Base-by-base conservation (phyloP, 768 basidiomycete genomes). In the Tylopilus intermedius region DNA sequence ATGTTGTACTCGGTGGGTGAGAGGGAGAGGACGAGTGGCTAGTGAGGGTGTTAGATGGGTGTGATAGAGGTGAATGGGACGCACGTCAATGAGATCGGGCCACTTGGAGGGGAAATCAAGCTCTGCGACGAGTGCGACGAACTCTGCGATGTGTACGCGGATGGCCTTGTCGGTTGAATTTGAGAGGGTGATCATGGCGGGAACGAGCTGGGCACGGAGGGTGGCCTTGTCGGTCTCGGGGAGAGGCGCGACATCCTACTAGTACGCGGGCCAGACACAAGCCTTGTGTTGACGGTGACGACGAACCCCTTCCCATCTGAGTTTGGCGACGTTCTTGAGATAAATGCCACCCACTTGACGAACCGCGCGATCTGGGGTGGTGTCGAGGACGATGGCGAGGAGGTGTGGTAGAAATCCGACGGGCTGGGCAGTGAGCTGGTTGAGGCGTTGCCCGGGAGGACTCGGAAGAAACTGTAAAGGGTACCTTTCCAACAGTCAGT, bases 71-170 rank as follows among this genome's bases (percentile, higher is more conserved):
- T 3, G 44, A 50, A 47, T 26, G 7, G 35, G 33, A 79, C 92
- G 66, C 68, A 96, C 94, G 73, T 93, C 88, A 61, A 96, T 84
- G 55, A 98, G 79, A 71, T 88, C 83, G 15, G 81, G 77, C 96
- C 96, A 99, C 59, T 81, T 80, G 14, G 75, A 69, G 9, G 96
- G 96, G 66, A 98, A 99, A 73, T 99, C 96, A 24, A 85, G 76
- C 58, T 86, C 83, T 13, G 96, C 94, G 64, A 98, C 88, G 60
- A 94, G 79, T 8, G 94, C 86, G 30, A 98, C 87, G 9, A 92
- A 82, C 71, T 99, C 94, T 14, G 93, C 94, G 32, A 98, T 80
- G 70, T 98, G 94, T 1, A 86, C 82, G 6, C 90, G 81, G 50
- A 90, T 76, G 4, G 76, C 56, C 63, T 87, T 90, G 69, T 91